Conservation (phyloP, 1,139 yeast genomes). For the Yamadazyma taylorii region DNA sequence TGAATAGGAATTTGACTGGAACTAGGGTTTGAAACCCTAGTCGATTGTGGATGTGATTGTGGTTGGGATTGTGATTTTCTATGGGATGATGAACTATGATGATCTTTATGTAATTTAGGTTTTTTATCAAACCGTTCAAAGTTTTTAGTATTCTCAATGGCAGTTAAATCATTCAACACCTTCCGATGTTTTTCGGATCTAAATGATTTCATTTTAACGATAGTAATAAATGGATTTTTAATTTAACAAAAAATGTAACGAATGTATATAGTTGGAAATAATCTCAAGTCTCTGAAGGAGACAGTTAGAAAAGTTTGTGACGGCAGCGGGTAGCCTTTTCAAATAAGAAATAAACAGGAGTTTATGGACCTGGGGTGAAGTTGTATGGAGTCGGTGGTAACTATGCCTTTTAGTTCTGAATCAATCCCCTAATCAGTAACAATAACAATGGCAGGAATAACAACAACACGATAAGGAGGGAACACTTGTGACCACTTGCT, state of each 20-base stretch:
- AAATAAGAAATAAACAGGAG: too few species aligned
- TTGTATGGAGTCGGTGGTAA: too few species aligned
- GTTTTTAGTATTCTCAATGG: slow-evolving; percentile 20
- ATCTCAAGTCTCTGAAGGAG: too few species aligned
- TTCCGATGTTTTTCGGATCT: slow-evolving; percentile 23
- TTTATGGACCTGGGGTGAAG: too few species aligned
- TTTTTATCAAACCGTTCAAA: slow-evolving; percentile 17
- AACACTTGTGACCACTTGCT: too few species aligned
- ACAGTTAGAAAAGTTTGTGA: too few species aligned
- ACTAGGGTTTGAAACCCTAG: neutral
- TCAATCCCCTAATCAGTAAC: too few species aligned
- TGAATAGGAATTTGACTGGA: slow-evolving; percentile 1
- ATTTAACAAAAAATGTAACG: slow-evolving; percentile 9
- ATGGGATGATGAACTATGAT: slow-evolving; percentile 1
- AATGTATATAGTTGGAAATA: slow-evolving; percentile 9
- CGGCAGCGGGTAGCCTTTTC: too few species aligned
- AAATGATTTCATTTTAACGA: slow-evolving; percentile 14
- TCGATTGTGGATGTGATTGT: neutral
- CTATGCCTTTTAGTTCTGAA: too few species aligned
- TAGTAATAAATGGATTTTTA: too few species aligned
- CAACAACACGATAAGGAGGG: too few species aligned
- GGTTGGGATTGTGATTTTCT: neutral
- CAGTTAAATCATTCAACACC: slow-evolving; percentile 33
- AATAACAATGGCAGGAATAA: too few species aligned
- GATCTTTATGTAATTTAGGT: slow-evolving; percentile 14